Evolutionary conservation across 2,329 filamentous ascomycete species (phyloP), one percentile per base, ranked within the genome.

Genomic region (Zalaria obscura): DNA sequence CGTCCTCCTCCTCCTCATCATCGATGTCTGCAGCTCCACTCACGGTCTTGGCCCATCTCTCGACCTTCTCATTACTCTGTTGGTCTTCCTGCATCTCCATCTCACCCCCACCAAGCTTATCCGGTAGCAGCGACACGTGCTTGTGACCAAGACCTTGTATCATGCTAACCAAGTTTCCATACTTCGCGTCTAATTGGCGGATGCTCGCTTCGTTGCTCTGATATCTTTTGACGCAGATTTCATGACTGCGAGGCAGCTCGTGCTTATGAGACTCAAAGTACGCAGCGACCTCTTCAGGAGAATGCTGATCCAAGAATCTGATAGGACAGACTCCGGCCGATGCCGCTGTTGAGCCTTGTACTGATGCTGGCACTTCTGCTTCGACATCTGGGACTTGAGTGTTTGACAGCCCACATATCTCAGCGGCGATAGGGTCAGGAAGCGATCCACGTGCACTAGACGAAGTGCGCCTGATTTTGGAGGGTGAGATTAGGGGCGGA

Each of bases 201-300:
- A 93, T 83, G 54, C 88, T 83, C 48, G 83, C 75, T 52, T 89
- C 81, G 54, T 88, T 89, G 60, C 77, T 81, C 62, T 93, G 85
- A 57, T 94, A 94, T 43, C 88, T 76, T 55, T 83, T 80, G 46
- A 96, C 78, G 60, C 89, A 96, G 36, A 95, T 76, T 57, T 93
- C 86, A 62, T 96, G 89, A 58, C 87, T 95, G 52, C 89, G 77
- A 6, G 89, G 89, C 41, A 96, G 75, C 60, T 94, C 83, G 62
- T 96, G 88, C 60, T 95, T 95, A 66, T 95, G 88, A 40, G 80
- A 87, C 59, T 95, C 85, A 55, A 96, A 86, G 59, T 94, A 96
- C 54, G 83, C 77, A 9, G 89, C 89, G 47, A 96, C 80, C 57
- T 95, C 88, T 64, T 94, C 85, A 2, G 89, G 85, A 2, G 86